Evolutionary conservation across 2,329 filamentous ascomycete genomes (phyloP), one percentile per base, ranked within the genome.

Genomic region (Knufia petricola): DNA sequence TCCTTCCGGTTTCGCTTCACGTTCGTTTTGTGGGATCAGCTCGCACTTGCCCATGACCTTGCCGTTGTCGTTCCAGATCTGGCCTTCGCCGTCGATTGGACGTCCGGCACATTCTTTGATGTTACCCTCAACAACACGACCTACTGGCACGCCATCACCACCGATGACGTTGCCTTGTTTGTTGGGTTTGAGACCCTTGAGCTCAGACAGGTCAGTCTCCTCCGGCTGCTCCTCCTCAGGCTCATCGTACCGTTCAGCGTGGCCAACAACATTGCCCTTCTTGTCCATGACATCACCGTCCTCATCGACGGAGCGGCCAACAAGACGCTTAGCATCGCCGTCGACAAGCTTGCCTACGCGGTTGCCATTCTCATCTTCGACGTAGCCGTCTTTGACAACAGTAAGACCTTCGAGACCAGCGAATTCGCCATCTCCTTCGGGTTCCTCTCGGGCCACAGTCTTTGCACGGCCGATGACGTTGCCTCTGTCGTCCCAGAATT

Each of bases 261-360:
- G 75, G 8, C 76, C 78, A 61, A 81, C 74, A 48, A 77, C 73
- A 55, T 79, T 81, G 55, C 78, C 78, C 55, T 73, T 74, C 56
- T 77, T 77, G 63, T 81, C 78, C 49, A 79, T 68, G 45, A 81
- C 73, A 55, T 81, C 78, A 50, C 78, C 78, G 58, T 81, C 78
- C 54, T 80, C 76, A 53, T 81, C 78, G 37, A 81, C 77, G 39
- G 72, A 67, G 49, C 77, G 69, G 41, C 78, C 77, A 46, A 79
- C 63, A 23, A 81, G 70, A 51, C 77, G 76, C 68, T 79, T 78
- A 10, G 74, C 61, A 51, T 81, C 77, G 40, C 77, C 77, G 56
- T 81, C 75, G 15, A 75, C 66, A 34, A 81, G 69, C 46, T 69
- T 62, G 42, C 77, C 77, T 13, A 71, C 66, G 1, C 62, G 60